Evolutionary conservation across 345 rosid species (phyloP).

Genomic region (Sisymbrium altissimum): DNA sequence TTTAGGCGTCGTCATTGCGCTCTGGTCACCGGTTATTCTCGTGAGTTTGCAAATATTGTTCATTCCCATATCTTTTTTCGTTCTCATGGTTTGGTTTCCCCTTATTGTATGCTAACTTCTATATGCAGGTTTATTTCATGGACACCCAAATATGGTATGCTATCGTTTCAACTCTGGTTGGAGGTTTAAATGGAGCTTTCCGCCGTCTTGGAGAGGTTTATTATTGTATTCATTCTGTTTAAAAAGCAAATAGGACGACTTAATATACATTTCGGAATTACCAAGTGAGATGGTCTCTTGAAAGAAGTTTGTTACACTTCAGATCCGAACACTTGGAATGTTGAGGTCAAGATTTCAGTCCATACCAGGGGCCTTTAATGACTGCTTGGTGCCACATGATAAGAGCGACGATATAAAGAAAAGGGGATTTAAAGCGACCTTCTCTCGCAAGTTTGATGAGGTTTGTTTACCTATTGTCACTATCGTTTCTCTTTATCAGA

Average conservation of each 20-base stretch:
- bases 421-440: constrained; percentile 42
- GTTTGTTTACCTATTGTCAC: constrained; percentile 24
- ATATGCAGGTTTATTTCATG: constrained; percentile 53
- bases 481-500: background rate
- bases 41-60: constrained; percentile 45
- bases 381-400: constrained; percentile 43
- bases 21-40: constrained; percentile 55
- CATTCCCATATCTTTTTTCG: constrained; percentile 7
- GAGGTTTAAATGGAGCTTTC: constrained; percentile 56
- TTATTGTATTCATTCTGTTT: background rate
- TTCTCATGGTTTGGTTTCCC: background rate
- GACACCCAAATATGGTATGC: constrained; percentile 67
- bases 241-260: background rate
- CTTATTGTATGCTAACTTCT: constrained; percentile 14
- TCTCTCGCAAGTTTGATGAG: constrained; percentile 43
- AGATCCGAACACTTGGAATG: constrained; percentile 58
- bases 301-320: constrained; percentile 24
- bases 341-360: constrained; percentile 56
- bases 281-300: constrained; percentile 18
- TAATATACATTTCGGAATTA: constrained; percentile 1
- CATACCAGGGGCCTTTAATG: constrained; percentile 53
- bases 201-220: constrained; percentile 62
- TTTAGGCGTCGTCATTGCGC: constrained; percentile 48
- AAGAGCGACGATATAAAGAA: constrained; percentile 37
- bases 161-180: constrained; percentile 51